Base-by-base conservation (phyloP, 441 rosid species). In the Bocquillonia castaneifolia region DNA sequence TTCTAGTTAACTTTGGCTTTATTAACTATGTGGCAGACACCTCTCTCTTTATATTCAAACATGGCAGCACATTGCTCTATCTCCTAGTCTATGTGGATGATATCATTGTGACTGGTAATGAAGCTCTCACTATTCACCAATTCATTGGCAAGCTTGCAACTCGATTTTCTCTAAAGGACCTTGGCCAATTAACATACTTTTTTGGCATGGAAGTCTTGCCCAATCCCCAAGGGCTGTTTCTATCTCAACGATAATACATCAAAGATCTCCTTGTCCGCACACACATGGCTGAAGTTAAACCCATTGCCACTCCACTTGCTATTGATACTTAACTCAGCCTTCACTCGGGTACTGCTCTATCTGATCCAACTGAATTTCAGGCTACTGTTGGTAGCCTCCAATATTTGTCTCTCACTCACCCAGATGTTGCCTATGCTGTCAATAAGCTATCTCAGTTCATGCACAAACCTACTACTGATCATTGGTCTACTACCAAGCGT, bases 101-200 rank as follows among this genome's bases (percentile, higher is more conserved):
- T 13, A 42, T 42, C 15, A 42, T 42, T 5, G 47, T 42, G 47
- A 42, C 47, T 5, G 47, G 47, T 42, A 42, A 12, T 42, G 13
- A 42, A 42, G 15, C 47, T 5, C 40, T 36, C 40, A 4, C 40
- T 42, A 42, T 42, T 42, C 40, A 36, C 4, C 40, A 61, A 28
- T 50, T 50, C 54, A 50, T 50, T 23, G 1, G 20, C 20, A 10
- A 10, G 18, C 54, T 50, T n/a, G 54, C 26, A 13, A n/a, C 25
- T n/a, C 15, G 61, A 2, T 56, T 56, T 26, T 56, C 61, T 10
- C 61, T 56, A 3, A 56, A 56, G 20, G 61, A 56, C 14, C 61
- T 56, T 28, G 32, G 61, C 15, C 34, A 4, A 7, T 17, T 56
- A 26, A 56, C 61, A 2, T 26, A 10, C 32, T 56, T 56, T 28